phyloP scores from a whole-genome alignment of 257 asterid genomes.

The Nicotiana tabacum region DNA sequence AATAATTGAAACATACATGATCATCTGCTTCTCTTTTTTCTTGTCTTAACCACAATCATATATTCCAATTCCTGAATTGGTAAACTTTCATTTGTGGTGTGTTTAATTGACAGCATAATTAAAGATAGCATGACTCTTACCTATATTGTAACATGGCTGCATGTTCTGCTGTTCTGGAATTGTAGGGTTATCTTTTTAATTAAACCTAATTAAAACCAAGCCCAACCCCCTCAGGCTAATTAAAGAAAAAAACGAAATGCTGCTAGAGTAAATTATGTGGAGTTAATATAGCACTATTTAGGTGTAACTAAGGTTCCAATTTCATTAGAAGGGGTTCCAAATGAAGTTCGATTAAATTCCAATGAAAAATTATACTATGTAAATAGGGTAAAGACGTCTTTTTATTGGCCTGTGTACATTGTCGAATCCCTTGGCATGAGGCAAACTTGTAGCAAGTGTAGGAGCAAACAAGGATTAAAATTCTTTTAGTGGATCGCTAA shows the following conservation, averaged over 20 bases:
- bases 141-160: not conserved
- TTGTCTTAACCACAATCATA: not conserved
- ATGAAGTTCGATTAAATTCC: not conserved
- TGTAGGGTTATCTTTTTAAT: not conserved
- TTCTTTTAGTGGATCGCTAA: not conserved
- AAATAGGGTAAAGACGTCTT: too few relatives aligned
- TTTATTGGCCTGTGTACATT: too few relatives aligned
- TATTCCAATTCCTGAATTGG: not conserved
- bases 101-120: not conserved
- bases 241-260: too few relatives aligned
- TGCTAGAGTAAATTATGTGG: too few relatives aligned
- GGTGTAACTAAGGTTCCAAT: not conserved
- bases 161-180: not conserved
- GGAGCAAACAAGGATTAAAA: not conserved
- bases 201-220: not conserved
- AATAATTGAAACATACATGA: not conserved
- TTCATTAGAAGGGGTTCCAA: not conserved
- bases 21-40: not conserved
- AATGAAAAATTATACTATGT: too few relatives aligned
- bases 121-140: not conserved
- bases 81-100: not conserved
- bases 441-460: not conserved
- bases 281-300: not conserved
- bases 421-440: too few relatives aligned
- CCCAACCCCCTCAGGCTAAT: too few relatives aligned